Conservation (phyloP, 2,329 filamentous ascomycete genomes). For the Exophiala lecanii-corni region DNA sequence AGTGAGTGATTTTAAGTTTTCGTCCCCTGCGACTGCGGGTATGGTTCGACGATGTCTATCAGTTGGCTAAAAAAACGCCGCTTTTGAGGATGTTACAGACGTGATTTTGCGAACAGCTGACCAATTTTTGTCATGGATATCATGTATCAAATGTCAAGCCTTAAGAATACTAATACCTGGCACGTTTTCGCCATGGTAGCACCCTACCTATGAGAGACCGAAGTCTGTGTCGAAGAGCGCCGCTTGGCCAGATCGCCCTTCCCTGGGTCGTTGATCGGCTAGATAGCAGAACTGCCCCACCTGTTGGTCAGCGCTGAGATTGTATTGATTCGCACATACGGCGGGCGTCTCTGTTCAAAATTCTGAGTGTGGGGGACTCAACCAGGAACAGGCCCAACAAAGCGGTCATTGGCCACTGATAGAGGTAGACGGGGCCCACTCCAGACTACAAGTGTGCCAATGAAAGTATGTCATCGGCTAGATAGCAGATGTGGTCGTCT, state of each 20-base stretch:
- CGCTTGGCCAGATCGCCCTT: slow-evolving; percentile 1
- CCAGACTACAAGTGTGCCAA: neutral
- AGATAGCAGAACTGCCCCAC: slow-evolving; percentile 1
- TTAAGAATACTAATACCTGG: too few relatives aligned
- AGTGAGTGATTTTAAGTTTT: neutral
- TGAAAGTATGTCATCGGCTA: slow-evolving; percentile 1
- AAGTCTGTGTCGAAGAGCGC: neutral
- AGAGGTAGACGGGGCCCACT: too few relatives aligned
- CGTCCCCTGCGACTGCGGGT: neutral
- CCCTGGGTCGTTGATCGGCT: slow-evolving; percentile 1
- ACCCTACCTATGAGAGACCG: neutral
- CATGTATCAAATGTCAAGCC: too few relatives aligned
- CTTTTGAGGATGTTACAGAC: neutral
- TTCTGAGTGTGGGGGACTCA: slow-evolving; percentile 1
- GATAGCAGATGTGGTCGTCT: slow-evolving; percentile 3
- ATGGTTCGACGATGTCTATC: neutral
- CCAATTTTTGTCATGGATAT: neutral
- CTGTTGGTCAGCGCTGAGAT: neutral
- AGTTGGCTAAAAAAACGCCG: neutral
- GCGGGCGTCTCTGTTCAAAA: neutral
- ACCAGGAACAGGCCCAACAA: neutral
- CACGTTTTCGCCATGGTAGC: neutral
- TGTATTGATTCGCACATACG: neutral
- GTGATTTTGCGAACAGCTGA: slow-evolving; percentile 1
- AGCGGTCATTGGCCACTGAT: too few relatives aligned